Percentiles rank a stretch among this genome's conserved stretches.
Conservation (phyloP, 768 basidiomycete genomes). For the Tylopilus cervinicoccineus region DNA sequence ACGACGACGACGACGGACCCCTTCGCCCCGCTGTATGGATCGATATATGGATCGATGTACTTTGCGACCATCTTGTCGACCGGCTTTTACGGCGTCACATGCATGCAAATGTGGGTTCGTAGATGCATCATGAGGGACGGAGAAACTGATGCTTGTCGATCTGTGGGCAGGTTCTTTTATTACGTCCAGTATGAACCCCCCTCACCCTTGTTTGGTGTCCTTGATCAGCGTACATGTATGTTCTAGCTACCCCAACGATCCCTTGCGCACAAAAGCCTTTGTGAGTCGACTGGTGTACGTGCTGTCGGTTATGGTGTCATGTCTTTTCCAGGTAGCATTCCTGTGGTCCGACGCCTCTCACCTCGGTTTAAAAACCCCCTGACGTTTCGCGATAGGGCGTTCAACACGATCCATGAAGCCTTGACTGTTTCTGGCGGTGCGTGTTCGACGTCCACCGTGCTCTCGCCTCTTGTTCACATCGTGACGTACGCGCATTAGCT, state of each 20-base stretch:
- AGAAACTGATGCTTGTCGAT: too few relatives aligned
- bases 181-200: not conserved
- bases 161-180: conserved; percentile 7
- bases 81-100: conserved; percentile 2
- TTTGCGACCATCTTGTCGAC: not conserved
- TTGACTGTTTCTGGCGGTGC: conserved; percentile 5
- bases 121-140: not conserved
- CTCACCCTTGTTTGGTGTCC: not conserved
- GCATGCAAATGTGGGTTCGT: conserved; percentile 8
- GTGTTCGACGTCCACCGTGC: not conserved
- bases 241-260: conserved; percentile 8
- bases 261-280: not conserved
- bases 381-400: not conserved
- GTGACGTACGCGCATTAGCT: not conserved
- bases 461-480: not conserved
- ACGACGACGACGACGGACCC: not conserved
- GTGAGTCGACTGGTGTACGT: not conserved
- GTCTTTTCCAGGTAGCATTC: not conserved
- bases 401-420: conserved; percentile 6
- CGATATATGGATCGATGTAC: not conserved
- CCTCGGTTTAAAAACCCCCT: not conserved
- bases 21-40: not conserved
- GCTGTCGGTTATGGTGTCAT: not conserved
- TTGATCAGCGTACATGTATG: not conserved
- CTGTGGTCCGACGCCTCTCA: not conserved